Base-by-base conservation (phyloP, 176 grass and related monocot species). In the Oryza glumipatula region DNA sequence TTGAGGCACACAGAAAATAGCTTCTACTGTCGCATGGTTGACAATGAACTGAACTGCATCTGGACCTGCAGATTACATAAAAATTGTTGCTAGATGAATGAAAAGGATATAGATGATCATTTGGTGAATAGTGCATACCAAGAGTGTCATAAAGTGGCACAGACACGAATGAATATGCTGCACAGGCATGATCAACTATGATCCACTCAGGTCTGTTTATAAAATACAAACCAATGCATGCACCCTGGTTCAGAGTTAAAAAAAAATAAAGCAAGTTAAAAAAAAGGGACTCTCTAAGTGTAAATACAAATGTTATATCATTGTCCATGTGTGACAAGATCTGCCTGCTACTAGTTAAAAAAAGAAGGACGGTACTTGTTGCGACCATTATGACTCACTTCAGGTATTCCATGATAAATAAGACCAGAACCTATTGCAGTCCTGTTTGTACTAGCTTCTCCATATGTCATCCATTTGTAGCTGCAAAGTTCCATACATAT, bases 401-500 rank as follows among this genome's bases (percentile, higher is more conserved):
- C 88, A 77, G 83, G 73, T 90, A 95, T 92, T 70, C 89, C 91
- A 82, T 93, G 91, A 77, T 88, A 77, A 82, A 92, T 82, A 66
- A 98, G 91, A 48, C 93, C 93, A 85, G 93, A 98, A 83, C 95
- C 95, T 88, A 98, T 88, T 63, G 93, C 91, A 74, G 85, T 80
- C 44, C 96, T 84, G 43, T 82, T 88, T 0, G 80, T 93, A 84
- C 91, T 86, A 83, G 80, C 85, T 94, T 98, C 96, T 87, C 96
- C 91, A 85, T 95, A 98, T 1, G 96, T 98, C 89, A 98, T 94
- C 96, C 96, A 98, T 88, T 94, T 94, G 87, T 98, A 98, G 16
- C 96, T 98, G 73, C 68, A 73, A 56, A 4, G 17, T 71, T 65
- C 0, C 19, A 61, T 61, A 21, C 21, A 58, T 81, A 73, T 26